phyloP scores from a whole-genome alignment of 148 eudicot species.

The Persicaria tinctoria region DNA sequence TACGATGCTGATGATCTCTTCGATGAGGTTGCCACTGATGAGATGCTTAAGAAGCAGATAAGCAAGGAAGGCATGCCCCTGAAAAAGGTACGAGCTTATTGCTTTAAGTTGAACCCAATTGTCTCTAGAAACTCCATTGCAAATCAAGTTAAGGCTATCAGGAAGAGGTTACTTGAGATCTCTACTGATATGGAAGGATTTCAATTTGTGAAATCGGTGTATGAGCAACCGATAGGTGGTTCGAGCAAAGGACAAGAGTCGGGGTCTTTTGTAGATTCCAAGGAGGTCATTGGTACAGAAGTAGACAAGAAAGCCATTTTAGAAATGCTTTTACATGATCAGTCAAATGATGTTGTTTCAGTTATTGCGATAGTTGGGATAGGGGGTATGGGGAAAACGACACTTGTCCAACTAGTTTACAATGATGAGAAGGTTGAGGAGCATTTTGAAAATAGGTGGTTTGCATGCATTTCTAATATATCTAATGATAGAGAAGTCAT shows the following conservation, averaged over 20 bases:
- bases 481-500: not conserved
- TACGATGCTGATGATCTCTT: conserved; percentile 27
- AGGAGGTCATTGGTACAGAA: not conserved
- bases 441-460: not conserved
- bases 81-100: conserved; percentile 13
- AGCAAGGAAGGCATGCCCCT: not conserved
- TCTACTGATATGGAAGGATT: not conserved
- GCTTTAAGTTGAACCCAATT: conserved; percentile 2
- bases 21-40: conserved; percentile 19
- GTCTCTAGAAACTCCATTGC: conserved; percentile 5
- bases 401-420: not conserved
- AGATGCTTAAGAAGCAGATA: conserved; percentile 3
- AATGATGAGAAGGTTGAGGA: not conserved
- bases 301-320: not conserved
- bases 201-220: not conserved
- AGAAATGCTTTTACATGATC: not conserved
- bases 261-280: not conserved
- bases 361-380: not conserved
- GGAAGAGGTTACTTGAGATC: conserved; percentile 3
- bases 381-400: not conserved
- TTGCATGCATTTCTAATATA: not conserved
- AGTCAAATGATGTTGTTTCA: not conserved
- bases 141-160: conserved; percentile 8
- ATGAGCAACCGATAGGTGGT: not conserved
- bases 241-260: not conserved